Evolutionary conservation across 495 filamentous ascomycete species (phyloP).

Genomic region (Lepraria neglecta): DNA sequence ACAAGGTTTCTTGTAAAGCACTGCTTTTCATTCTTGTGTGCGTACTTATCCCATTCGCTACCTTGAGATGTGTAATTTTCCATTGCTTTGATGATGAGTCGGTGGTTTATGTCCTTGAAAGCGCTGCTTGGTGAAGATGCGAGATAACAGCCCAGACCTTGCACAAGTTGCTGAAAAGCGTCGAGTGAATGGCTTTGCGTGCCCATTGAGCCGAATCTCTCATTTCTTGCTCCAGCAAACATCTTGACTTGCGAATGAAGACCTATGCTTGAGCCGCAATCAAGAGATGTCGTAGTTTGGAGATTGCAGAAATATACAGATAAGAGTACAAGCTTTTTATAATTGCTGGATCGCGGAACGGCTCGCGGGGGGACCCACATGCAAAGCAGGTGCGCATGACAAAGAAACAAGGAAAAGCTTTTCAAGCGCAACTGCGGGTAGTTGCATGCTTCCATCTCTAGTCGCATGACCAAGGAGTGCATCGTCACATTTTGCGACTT

Average conservation of each 20-base stretch:
- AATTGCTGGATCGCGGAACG: not conserved
- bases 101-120: conserved; percentile 69
- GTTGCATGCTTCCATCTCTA: no score
- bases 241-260: not conserved
- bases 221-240: not conserved
- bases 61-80: conserved; percentile 58
- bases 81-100: conserved; percentile 63
- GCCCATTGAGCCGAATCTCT: not conserved
- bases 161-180: conserved; percentile 65
- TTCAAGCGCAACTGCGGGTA: not conserved
- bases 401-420: not conserved
- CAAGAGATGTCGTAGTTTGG: not conserved
- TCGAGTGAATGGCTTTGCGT: conserved; percentile 22
- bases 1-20: conserved; percentile 85
- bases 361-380: not conserved
- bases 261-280: not conserved
- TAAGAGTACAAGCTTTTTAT: not conserved
- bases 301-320: not conserved
- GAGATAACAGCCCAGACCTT: conserved; percentile 61
- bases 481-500: no score
- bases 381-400: not conserved
- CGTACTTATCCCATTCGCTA: conserved; percentile 66
- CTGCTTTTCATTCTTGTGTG: conserved; percentile 55
- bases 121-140: conserved; percentile 74
- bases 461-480: no score